Base-by-base conservation (phyloP, 768 basidiomycete genomes). In the Myochromella boudieri region DNA sequence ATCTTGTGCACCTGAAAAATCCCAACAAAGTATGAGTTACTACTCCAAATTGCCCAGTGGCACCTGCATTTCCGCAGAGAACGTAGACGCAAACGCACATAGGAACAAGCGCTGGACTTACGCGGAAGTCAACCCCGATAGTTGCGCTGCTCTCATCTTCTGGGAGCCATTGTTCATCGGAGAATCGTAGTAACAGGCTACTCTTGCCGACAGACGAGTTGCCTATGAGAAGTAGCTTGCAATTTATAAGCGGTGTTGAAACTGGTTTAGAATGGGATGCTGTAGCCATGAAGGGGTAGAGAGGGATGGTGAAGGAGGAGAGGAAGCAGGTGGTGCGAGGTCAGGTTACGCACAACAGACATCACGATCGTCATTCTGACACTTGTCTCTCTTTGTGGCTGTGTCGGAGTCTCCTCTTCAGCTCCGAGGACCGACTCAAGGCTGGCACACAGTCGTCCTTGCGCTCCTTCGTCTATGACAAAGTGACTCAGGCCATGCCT, bases 161-260 rank as follows among this genome's bases (percentile, higher is more conserved):
- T 6, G 90, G 85, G 15, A 97, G 70, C 86, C 94, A 97, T 58
- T 91, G 89, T 68, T 95, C 90, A 62, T 97, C 95, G 2, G 94
- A 94, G 72, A 97, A 98, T n/a, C 95, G 80, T 7, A 98, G 71
- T 3, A 98, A 66, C 11, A 98, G 72, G 56, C 91, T 93, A 52
- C 88, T 91, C 75, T 94, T 91, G 57, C 95, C 95, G 12, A 98
- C 95, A 3, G 87, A 90, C 8, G 88, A 87, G 60, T 91, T 91
- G 27, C 89, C 89, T 40, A 92, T 92, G 25, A 93, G 74, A 7
- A 93, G 77, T 2, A 93, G 76, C 67, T 93, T 93, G 63, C 86
- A 82, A 45, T 91, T 92, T 34, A 88, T 73, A 6, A 81, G 77
- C 32, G 70, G 55, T 15, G 60, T 21, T n/a, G 58, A 25, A 50